Evolutionary conservation across 441 rosid genomes (phyloP).

Genomic region (Mallotus japonicus): DNA sequence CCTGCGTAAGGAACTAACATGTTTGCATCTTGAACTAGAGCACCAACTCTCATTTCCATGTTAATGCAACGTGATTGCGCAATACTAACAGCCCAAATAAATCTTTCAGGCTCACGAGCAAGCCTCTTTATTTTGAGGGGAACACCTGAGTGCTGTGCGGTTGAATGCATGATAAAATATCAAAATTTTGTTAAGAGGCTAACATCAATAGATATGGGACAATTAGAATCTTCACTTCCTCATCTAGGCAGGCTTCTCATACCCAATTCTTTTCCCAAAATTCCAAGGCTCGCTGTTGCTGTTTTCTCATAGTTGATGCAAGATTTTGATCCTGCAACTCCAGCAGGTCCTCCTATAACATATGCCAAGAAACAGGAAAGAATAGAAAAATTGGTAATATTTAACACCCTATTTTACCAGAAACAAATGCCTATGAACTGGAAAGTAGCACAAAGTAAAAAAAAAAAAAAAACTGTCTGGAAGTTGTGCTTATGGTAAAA

Average conservation of each 20-base stretch:
- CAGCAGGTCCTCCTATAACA: slow-evolving; percentile 63
- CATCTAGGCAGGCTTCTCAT: slow-evolving; percentile 14
- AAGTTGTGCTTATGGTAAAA: not conserved
- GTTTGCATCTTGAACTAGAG: slow-evolving; percentile 78
- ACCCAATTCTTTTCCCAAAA: slow-evolving; percentile 97
- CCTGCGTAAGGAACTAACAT: slow-evolving; percentile 95
- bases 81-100: slow-evolving; percentile 80
- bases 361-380: slow-evolving; percentile 13
- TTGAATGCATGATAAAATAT: slow-evolving; percentile 12
- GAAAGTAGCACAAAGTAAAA: not conserved
- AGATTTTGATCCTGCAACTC: slow-evolving; percentile 84
- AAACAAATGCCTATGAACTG: not conserved
- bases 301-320: slow-evolving; percentile 68
- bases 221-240: not conserved
- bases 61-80: slow-evolving; percentile 79
- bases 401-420: slow-evolving; percentile 5
- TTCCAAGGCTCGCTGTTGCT: slow-evolving; percentile 60
- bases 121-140: slow-evolving; percentile 90
- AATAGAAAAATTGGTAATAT: not conserved
- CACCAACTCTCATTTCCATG: slow-evolving; percentile 77
- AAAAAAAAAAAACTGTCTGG: not conserved
- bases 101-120: slow-evolving; percentile 73
- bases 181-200: slow-evolving; percentile 8
- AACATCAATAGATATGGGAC: slow-evolving; percentile 6
- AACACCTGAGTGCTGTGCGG: slow-evolving; percentile 64